These are phyloP conservation scores for Cyberlindnera bimundalis DNA, from an alignment of 805 yeast genomes.

Conservation along the genomic window DNA sequence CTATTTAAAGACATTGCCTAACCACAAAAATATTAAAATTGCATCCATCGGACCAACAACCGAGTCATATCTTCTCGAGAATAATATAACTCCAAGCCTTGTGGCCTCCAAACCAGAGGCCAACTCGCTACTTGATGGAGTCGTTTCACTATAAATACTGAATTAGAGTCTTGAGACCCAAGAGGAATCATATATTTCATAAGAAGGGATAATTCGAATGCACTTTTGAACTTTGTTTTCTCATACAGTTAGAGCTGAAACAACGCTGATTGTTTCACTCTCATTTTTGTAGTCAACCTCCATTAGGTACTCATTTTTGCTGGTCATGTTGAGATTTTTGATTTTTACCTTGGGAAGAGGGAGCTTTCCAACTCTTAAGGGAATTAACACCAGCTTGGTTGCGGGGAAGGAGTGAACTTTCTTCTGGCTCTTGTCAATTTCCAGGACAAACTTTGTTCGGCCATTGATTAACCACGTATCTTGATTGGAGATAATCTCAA, in stretches of 20 bases:
- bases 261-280: constrained; percentile 64
- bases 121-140: constrained; percentile 42
- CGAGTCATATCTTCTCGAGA: constrained; percentile 49
- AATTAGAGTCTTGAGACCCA: too few species aligned
- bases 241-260: constrained; percentile 44
- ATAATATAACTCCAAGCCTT: constrained; percentile 55
- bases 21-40: constrained; percentile 32
- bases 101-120: constrained; percentile 78
- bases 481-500: constrained; percentile 46
- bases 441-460: constrained; percentile 49
- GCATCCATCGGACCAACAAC: constrained; percentile 97
- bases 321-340: constrained; percentile 28
- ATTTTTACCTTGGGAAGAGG: constrained; percentile 61
- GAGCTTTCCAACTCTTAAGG: constrained; percentile 73
- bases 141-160: constrained; percentile 1
- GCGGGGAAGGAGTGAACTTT: constrained; percentile 17
- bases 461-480: constrained; percentile 87
- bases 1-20: constrained; percentile 30
- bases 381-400: constrained; percentile 52
- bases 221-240: too few species aligned
- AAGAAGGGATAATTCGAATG: too few species aligned
- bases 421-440: constrained; percentile 29
- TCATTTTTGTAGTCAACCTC: constrained; percentile 68
- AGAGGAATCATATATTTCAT: too few species aligned
- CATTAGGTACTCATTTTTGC: constrained; percentile 38